These are phyloP conservation scores for Aquanectria penicillioides DNA, from an alignment of 2,329 filamentous ascomycete species.

Conservation along the genomic window DNA sequence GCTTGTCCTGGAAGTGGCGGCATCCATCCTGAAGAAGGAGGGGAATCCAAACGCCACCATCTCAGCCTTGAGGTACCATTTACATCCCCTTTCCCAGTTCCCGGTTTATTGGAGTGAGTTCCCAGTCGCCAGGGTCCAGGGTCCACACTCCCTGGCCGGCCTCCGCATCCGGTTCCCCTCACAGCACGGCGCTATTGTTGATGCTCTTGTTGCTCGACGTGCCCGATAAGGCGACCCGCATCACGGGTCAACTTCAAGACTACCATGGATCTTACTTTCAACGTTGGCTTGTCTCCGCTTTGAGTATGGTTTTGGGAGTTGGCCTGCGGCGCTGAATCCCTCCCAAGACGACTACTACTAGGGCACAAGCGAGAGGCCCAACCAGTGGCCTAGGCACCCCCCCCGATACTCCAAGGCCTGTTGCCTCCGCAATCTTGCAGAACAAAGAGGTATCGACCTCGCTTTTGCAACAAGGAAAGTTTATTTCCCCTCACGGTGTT, in stretches of 20 bases:
- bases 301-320: not conserved
- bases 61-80: slow-evolving; percentile 24
- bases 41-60: slow-evolving; percentile 39
- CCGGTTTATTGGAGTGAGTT: slow-evolving; percentile 17
- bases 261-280: not conserved
- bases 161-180: slow-evolving; percentile 7
- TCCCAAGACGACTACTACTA: not conserved
- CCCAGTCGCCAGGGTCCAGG: slow-evolving; percentile 16
- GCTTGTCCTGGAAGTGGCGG: slow-evolving; percentile 21
- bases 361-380: too few species aligned
- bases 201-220: slow-evolving; percentile 10
- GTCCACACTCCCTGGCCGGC: slow-evolving; percentile 6
- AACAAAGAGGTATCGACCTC: slow-evolving; percentile 22
- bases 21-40: slow-evolving; percentile 19
- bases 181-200: slow-evolving; percentile 7
- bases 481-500: slow-evolving; percentile 34
- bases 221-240: slow-evolving; percentile 17
- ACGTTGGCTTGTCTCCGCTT: not conserved
- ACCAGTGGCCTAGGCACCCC: not conserved
- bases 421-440: too few species aligned
- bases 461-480: slow-evolving; percentile 35
- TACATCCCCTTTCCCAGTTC: not conserved
- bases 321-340: not conserved
- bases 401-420: too few species aligned
- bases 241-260: not conserved